Base-by-base conservation (phyloP, 163 green algal species). In the Scenedesmus sp. region DNA sequence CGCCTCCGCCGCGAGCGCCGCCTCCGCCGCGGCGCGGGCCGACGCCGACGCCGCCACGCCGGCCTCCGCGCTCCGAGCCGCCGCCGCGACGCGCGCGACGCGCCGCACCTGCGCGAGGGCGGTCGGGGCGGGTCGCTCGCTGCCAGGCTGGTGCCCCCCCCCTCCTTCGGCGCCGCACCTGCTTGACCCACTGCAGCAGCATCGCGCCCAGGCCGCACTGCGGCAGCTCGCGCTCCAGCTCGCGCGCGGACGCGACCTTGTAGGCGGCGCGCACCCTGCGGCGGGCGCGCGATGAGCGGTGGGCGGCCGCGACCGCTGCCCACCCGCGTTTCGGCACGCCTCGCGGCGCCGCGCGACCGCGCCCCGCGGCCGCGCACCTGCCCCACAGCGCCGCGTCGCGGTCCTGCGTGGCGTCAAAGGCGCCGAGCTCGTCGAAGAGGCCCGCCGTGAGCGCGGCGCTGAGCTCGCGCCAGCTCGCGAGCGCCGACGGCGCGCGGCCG, bases 211-310 rank as follows among this genome's bases (percentile, higher is more conserved):
- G 47, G 7, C 62, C 47, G 15, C 70, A 86, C 60, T 88, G 75
- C 6, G 87, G 87, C 72, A 89, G 69, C 80, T 91, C 87, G 20
- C 51, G 47, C 51, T 85, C 84, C 53, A 91, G 69, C 76, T 81
- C 78, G 53, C 63, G 39, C 24, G 48, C 29, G 10, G 39, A 47
- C 31, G 84, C 74, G n/a, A 70, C 81, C 77, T 86, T 86, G 78
- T 86, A 85, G 60, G 73, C 74, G 5, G 51, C 50, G 31, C 74
- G 62, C 42, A 81, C 74, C 33, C 74, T 81, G 63, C 60, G 42
- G 47, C 47, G 14, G n/a, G n/a, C n/a, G n/a, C n/a, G n/a, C n/a
- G n/a, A n/a, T n/a, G n/a, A n/a, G n/a, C n/a, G n/a, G n/a, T n/a
- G n/a, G n/a, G n/a, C n/a, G n/a, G n/a, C n/a, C n/a, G n/a, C n/a